Evolutionary conservation across 495 filamentous ascomycete species (phyloP).

Genomic region (Penicillium diatomitis): DNA sequence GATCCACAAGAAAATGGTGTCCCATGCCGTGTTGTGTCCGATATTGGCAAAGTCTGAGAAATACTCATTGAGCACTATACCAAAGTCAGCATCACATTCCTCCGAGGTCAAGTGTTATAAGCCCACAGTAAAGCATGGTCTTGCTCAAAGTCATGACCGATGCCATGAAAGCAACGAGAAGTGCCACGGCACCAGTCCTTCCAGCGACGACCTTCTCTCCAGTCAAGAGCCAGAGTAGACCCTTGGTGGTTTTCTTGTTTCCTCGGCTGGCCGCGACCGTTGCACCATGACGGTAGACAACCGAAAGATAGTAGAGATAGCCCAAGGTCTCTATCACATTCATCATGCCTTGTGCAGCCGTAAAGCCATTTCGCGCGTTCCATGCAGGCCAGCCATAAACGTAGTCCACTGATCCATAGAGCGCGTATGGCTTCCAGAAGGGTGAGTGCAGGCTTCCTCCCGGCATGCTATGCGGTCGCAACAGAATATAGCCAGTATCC

Average conservation of each 20-base stretch:
- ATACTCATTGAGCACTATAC: slow-evolving; percentile 63
- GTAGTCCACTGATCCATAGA: slow-evolving; percentile 75
- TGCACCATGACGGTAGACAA: slow-evolving; percentile 45
- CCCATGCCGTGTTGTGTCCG: slow-evolving; percentile 55
- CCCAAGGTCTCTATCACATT: slow-evolving; percentile 65
- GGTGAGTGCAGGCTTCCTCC: slow-evolving; percentile 67
- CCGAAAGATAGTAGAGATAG: slow-evolving; percentile 60
- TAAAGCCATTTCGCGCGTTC: slow-evolving; percentile 65
- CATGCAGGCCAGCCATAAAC: slow-evolving; percentile 78
- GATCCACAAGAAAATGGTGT: slow-evolving; percentile 61
- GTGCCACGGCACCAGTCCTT: slow-evolving; percentile 49
- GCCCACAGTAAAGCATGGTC: slow-evolving; percentile 78
- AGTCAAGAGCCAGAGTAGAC: slow-evolving; percentile 33
- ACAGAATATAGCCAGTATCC: slow-evolving; percentile 74
- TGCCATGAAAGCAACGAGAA: slow-evolving; percentile 57
- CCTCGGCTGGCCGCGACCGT: slow-evolving; percentile 21
- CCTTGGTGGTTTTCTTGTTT: slow-evolving; percentile 25
- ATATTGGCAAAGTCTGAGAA: slow-evolving; percentile 72
- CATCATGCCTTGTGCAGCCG: slow-evolving; percentile 62
- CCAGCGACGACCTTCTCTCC: slow-evolving; percentile 49
- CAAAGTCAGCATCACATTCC: slow-evolving; percentile 1
- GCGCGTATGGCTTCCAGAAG: slow-evolving; percentile 69
- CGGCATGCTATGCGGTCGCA: slow-evolving; percentile 78
- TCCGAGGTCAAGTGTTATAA: slow-evolving; percentile 7
- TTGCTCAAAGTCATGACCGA: slow-evolving; percentile 80